Evolutionary conservation across 2,329 filamentous ascomycete genomes (phyloP).

Genomic region (Phyllosticta citrichinensis): DNA sequence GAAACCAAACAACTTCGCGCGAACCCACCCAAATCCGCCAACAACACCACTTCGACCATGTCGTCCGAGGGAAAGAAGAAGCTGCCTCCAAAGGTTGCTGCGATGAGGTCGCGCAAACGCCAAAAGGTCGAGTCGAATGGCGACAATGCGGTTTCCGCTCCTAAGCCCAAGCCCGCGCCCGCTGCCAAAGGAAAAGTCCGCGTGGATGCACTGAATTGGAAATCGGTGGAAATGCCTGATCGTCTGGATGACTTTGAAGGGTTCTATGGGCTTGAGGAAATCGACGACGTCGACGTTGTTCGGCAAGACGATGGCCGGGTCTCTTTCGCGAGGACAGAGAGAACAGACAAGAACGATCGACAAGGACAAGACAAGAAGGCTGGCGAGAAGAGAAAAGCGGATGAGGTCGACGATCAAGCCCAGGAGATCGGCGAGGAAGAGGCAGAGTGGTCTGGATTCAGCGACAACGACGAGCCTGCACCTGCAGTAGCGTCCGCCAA

Average conservation of each 20-base stretch:
- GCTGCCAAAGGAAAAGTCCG: constrained; percentile 22
- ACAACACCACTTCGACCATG: constrained; percentile 15
- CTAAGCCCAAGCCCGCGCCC: constrained; percentile 1
- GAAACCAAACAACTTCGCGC: neutral
- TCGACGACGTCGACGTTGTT: constrained; percentile 83
- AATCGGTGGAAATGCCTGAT: constrained; percentile 58
- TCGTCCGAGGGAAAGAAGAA: constrained; percentile 22
- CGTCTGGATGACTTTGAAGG: constrained; percentile 83
- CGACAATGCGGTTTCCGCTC: constrained; percentile 12
- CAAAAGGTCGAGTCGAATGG: constrained; percentile 16
- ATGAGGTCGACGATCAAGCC: neutral
- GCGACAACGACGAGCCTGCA: constrained; percentile 19
- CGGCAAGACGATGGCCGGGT: constrained; percentile 44
- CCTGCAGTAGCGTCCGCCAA: constrained; percentile 27
- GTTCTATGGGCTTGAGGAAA: constrained; percentile 84
- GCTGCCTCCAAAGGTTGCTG: constrained; percentile 28
- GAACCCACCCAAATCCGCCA: neutral
- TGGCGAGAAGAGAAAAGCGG: constrained; percentile 17
- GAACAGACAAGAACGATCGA: constrained; percentile 17
- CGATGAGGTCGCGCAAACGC: constrained; percentile 34
- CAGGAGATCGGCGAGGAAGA: constrained; percentile 17
- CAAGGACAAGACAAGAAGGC: constrained; percentile 15
- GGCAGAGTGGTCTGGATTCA: constrained; percentile 25
- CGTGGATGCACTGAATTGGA: constrained; percentile 50
- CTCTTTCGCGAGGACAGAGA: constrained; percentile 24